phyloP scores from a whole-genome alignment of 2,329 filamentous ascomycete genomes.

The Chaetomium globosum region DNA sequence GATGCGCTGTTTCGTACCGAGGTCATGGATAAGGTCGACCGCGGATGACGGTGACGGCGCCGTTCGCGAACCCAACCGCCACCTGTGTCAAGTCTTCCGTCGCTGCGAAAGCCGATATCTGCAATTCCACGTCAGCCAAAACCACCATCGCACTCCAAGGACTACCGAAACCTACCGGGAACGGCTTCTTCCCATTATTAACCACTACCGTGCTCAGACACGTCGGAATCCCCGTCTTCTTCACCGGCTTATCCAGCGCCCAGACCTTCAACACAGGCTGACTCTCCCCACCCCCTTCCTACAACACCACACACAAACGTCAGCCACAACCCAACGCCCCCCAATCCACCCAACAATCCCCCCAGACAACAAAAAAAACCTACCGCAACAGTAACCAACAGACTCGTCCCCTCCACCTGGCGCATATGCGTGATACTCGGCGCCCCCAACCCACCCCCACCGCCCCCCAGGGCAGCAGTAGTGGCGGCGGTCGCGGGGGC shows the following conservation, averaged over 20 bases:
- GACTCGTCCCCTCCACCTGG: conserved; percentile 82
- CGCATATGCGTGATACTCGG: conserved; percentile 80
- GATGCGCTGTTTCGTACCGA: conserved; percentile 89
- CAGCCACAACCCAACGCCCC: conserved; percentile 37
- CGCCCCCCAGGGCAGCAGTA: neutral
- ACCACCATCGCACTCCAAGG: neutral
- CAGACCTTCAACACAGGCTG: conserved; percentile 96
- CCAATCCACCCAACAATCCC: neutral
- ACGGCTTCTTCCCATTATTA: conserved; percentile 87
- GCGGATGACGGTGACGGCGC: conserved; percentile 87
- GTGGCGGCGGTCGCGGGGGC: conserved; percentile 34
- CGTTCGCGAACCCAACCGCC: conserved; percentile 94
- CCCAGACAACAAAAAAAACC: conserved; percentile 34
- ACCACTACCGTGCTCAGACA: conserved; percentile 85
- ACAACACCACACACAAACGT: neutral
- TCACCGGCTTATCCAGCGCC: conserved; percentile 90
- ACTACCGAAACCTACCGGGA: conserved; percentile 60
- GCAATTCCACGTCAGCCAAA: neutral
- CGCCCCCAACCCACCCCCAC: conserved; percentile 57
- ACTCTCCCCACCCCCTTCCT: conserved; percentile 19
- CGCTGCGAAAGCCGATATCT: conserved; percentile 86
- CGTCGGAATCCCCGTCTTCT: conserved; percentile 86
- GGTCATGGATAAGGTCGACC: conserved; percentile 94
- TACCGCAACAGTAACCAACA: conserved; percentile 79
- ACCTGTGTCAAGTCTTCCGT: conserved; percentile 89